Conservation (phyloP, 768 basidiomycete species). For the Pilatotrama ljubarskyi region DNA sequence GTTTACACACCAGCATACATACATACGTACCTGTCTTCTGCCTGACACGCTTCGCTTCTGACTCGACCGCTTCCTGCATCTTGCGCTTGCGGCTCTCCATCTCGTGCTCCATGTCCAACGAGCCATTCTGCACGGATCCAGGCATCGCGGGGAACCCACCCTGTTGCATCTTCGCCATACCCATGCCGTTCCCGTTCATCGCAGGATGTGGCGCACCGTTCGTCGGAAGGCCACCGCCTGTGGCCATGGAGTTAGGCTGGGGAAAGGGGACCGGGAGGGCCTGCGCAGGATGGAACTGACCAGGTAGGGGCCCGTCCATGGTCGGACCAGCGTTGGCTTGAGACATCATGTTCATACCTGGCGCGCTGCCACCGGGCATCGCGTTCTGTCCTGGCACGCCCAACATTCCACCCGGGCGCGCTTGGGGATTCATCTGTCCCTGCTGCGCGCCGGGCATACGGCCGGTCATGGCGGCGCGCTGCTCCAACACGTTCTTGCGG, state of each 20-base stretch:
- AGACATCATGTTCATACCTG: slow-evolving; percentile 18
- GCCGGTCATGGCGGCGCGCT: slow-evolving; percentile 44
- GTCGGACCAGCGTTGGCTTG: slow-evolving; percentile 3
- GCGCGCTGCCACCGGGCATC: neutral
- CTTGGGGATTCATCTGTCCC: slow-evolving; percentile 15
- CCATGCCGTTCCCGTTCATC: slow-evolving; percentile 14
- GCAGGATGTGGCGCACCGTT: slow-evolving; percentile 1
- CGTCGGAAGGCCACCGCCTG: slow-evolving; percentile 9
- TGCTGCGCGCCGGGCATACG: slow-evolving; percentile 30
- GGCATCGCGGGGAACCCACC: slow-evolving; percentile 6
- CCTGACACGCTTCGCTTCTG: slow-evolving; percentile 67
- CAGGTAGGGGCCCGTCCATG: slow-evolving; percentile 14
- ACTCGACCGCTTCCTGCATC: slow-evolving; percentile 58
- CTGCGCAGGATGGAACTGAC: slow-evolving; percentile 18
- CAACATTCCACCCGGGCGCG: slow-evolving; percentile 19
- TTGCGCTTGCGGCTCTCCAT: slow-evolving; percentile 72
- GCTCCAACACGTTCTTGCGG: slow-evolving; percentile 59
- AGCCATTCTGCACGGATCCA: neutral
- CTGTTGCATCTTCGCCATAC: slow-evolving; percentile 3
- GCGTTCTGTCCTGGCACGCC: slow-evolving; percentile 19
- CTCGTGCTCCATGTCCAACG: slow-evolving; percentile 52
- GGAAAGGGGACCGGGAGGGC: slow-evolving; percentile 1
- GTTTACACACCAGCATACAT: neutral
- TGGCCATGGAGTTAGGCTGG: slow-evolving; percentile 8
- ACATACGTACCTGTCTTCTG: slow-evolving; percentile 65